Conservation (phyloP, 192 early-diverging fungal genomes). For the Phycomyces nitens region DNA sequence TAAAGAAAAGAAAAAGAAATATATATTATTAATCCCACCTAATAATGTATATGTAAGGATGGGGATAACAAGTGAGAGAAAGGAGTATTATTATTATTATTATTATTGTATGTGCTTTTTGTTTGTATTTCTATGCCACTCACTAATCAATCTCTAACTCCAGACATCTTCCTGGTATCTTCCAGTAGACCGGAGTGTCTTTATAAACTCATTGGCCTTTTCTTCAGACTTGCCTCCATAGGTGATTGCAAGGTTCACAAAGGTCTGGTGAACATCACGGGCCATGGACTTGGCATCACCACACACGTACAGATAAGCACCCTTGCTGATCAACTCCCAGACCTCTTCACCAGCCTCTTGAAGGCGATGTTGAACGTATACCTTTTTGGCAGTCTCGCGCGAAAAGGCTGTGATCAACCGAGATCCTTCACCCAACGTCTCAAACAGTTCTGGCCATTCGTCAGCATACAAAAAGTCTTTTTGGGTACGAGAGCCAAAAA, state of each 20-base stretch:
- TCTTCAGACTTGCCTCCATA: constrained; percentile 66
- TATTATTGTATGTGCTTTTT: neutral
- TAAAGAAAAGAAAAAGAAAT: too few species aligned
- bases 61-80: too few species aligned
- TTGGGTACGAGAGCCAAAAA: constrained; percentile 88
- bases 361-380: constrained; percentile 95
- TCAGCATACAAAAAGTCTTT: constrained; percentile 89
- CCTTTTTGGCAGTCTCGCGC: constrained; percentile 73
- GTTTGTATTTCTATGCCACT: neutral
- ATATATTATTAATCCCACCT: too few species aligned
- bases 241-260: constrained; percentile 66
- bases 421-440: constrained; percentile 44
- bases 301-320: constrained; percentile 87
- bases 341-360: constrained; percentile 67
- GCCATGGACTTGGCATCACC: constrained; percentile 99
- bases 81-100: neutral
- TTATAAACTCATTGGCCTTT: constrained; percentile 75
- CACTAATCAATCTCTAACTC: too few species aligned
- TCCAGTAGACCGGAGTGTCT: constrained; percentile 74
- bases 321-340: constrained; percentile 76
- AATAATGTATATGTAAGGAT: too few species aligned
- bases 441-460: constrained; percentile 73
- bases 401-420: constrained; percentile 89
- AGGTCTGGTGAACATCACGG: constrained; percentile 72
- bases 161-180: constrained; percentile 97